Conservation (phyloP, 371 early-diverging fungal genomes). For the Mortierella sp. region DNA sequence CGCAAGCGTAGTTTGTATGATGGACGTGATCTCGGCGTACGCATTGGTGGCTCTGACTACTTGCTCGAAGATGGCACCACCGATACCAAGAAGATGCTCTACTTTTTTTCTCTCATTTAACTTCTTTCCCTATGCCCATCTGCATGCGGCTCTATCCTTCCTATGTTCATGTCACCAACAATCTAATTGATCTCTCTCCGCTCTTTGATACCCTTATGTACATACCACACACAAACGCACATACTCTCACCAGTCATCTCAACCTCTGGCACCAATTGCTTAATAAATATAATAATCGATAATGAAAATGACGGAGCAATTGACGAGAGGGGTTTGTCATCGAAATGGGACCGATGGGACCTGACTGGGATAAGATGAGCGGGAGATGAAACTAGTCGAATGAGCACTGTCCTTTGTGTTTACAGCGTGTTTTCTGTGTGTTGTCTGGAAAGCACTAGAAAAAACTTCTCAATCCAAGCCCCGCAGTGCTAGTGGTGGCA, state of each 20-base stretch:
- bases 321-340: background rate
- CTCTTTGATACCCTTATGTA: background rate
- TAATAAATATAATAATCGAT: background rate
- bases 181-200: too few species aligned
- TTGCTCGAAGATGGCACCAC: conserved; percentile 23
- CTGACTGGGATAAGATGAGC: conserved; percentile 8
- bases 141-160: background rate
- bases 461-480: background rate
- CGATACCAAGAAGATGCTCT: conserved; percentile 49
- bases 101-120: conserved; percentile 47
- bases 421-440: background rate
- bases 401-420: background rate
- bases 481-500: conserved; percentile 15
- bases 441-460: background rate
- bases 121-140: background rate
- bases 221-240: background rate
- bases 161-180: background rate
- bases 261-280: background rate
- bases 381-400: background rate
- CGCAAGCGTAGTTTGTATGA: conserved; percentile 19
- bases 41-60: conserved; percentile 16
- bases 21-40: conserved; percentile 22
- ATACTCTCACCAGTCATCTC: background rate
- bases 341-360: background rate
- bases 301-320: background rate